These are phyloP conservation scores for Fusarium decemcellulare DNA, from an alignment of 2,329 filamentous ascomycete species.

Conservation along the genomic window DNA sequence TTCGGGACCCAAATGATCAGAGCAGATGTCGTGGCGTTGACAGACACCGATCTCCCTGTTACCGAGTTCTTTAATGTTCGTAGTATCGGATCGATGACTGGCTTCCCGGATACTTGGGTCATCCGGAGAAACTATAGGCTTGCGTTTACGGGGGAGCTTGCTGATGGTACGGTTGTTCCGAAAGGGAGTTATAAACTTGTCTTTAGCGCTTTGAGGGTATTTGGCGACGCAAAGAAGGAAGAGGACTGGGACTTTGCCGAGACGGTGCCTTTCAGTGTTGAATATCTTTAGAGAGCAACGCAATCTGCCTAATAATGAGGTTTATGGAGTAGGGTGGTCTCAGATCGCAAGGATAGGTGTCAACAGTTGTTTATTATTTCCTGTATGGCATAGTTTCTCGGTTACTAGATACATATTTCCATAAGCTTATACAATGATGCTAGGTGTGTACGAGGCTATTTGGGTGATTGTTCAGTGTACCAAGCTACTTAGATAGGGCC, in stretches of 20 bases:
- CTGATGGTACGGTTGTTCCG: background rate
- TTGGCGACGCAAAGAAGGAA: background rate
- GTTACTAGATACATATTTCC: too few relatives aligned
- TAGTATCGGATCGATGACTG: background rate
- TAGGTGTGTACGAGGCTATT: too few relatives aligned
- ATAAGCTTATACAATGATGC: too few relatives aligned
- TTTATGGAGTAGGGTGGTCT: too few relatives aligned
- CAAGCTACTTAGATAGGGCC: too few relatives aligned
- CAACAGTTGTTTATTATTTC: too few relatives aligned
- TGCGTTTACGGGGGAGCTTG: background rate
- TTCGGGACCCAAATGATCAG: background rate
- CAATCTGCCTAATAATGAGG: too few relatives aligned
- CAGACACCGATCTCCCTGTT: background rate
- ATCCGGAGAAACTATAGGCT: background rate
- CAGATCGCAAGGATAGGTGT: too few relatives aligned
- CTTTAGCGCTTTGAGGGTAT: background rate
- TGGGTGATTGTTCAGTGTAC: too few relatives aligned
- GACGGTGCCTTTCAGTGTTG: background rate
- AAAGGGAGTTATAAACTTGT: background rate
- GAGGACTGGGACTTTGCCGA: background rate
- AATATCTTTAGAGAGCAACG: conserved; percentile 16
- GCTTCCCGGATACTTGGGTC: background rate
- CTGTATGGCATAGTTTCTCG: too few relatives aligned
- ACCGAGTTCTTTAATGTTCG: background rate
- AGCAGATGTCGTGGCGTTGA: background rate